Evolutionary conservation across 2,329 filamentous ascomycete genomes (phyloP).

Genomic region (Exophiala sp.): DNA sequence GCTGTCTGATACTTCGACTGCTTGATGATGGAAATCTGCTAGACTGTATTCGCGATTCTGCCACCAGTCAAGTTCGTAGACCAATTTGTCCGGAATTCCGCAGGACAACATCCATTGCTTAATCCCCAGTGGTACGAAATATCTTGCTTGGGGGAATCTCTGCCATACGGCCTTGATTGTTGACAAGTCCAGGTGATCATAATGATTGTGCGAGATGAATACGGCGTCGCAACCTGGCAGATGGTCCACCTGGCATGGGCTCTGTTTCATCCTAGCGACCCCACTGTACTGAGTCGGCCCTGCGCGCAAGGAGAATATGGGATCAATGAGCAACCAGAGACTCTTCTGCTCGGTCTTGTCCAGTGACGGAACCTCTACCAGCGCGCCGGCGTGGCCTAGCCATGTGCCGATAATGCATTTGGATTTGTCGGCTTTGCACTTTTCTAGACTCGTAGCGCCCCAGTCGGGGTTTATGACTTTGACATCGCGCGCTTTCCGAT

Average conservation of each 20-base stretch:
- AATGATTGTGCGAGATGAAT: constrained; percentile 55
- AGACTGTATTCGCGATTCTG: constrained; percentile 30
- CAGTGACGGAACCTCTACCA: constrained; percentile 15
- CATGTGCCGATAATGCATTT: constrained; percentile 14
- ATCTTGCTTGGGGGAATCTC: constrained; percentile 39
- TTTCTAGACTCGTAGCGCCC: constrained; percentile 7
- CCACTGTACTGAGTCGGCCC: constrained; percentile 15
- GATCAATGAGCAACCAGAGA: constrained; percentile 18
- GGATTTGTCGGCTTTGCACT: constrained; percentile 1
- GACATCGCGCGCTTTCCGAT: constrained; percentile 11
- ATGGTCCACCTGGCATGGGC: constrained; percentile 16
- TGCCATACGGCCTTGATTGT: constrained; percentile 41
- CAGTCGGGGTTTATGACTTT: constrained; percentile 18
- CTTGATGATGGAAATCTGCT: constrained; percentile 7
- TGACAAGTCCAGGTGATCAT: constrained; percentile 52
- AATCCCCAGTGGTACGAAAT: constrained; percentile 41
- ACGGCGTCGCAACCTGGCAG: constrained; percentile 40
- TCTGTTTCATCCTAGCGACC: constrained; percentile 9
- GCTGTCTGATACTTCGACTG: constrained; percentile 14
- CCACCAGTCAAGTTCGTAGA: constrained; percentile 52
- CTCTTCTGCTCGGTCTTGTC: constrained; percentile 1
- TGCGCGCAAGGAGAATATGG: constrained; percentile 16
- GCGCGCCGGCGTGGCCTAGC: constrained; percentile 17
- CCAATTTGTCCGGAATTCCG: constrained; percentile 37
- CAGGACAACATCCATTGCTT: constrained; percentile 22